Percentiles rank a stretch among this genome's conserved stretches.
Evolutionary conservation across 495 filamentous ascomycete species (phyloP).

Genomic region (Penicillium odoratum): DNA sequence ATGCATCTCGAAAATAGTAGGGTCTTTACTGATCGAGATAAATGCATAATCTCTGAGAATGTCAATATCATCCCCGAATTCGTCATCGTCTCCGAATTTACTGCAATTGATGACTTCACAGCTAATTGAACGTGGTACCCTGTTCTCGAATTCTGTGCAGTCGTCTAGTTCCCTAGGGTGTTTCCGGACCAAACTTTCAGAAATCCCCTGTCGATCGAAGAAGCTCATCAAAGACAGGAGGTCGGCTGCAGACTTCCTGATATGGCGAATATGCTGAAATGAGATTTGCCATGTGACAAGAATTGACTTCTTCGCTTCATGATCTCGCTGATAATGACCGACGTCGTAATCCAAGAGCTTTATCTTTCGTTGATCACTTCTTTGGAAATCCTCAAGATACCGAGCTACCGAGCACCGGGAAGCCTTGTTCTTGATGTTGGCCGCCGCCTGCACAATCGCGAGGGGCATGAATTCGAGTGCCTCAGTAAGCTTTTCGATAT

Average conservation of each 20-base stretch:
- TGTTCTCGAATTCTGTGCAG: too few species aligned
- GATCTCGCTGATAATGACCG: constrained; percentile 17
- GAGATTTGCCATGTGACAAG: constrained; percentile 34
- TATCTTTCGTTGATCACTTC: not conserved
- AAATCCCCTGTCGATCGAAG: constrained; percentile 17
- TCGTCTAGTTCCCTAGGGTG: not conserved
- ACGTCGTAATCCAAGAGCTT: not conserved
- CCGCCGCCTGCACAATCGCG: constrained; percentile 13
- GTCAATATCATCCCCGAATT: constrained; percentile 45
- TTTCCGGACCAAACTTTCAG: not conserved
- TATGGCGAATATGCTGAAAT: constrained; percentile 26
- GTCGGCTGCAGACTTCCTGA: constrained; percentile 23
- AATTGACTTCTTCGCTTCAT: constrained; percentile 20
- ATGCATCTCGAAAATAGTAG: constrained; percentile 21
- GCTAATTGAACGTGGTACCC: too few species aligned
- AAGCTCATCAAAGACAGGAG: constrained; percentile 21
- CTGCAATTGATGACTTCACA: too few species aligned
- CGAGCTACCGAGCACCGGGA: constrained; percentile 25
- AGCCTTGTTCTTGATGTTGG: constrained; percentile 3
- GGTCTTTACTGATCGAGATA: constrained; percentile 24
- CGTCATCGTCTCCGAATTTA: not conserved
- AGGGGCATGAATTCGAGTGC: constrained; percentile 36
- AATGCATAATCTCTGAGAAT: constrained; percentile 41
- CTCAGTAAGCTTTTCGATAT: constrained; percentile 18
- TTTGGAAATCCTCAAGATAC: constrained; percentile 38